Evolutionary conservation across 1,284 basidiomycete species (phyloP).

Genomic region (Tylopilus orsonianus): DNA sequence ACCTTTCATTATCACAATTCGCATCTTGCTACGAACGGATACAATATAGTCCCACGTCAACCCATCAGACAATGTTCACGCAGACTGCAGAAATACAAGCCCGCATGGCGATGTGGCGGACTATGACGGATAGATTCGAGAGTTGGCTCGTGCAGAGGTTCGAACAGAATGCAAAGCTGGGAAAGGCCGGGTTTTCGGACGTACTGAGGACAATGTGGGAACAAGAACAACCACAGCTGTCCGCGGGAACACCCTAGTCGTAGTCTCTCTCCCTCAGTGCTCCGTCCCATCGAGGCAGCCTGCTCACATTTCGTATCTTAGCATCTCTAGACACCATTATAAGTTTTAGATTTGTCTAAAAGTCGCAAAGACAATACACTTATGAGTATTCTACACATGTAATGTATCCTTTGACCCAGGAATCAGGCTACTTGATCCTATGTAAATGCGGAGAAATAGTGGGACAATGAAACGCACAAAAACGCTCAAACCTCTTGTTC

Average conservation of each 20-base stretch:
- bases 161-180: constrained; percentile 83
- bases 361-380: constrained; percentile 25
- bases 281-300: constrained; percentile 4
- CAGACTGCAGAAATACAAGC: constrained; percentile 88
- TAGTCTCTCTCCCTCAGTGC: background rate
- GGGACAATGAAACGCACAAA: too few species aligned
- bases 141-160: constrained; percentile 82
- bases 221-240: constrained; percentile 42
- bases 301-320: constrained; percentile 9
- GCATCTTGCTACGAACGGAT: constrained; percentile 89
- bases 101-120: constrained; percentile 73
- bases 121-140: constrained; percentile 79
- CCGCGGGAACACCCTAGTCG: constrained; percentile 23
- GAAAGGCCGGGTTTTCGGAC: constrained; percentile 85
- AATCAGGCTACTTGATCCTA: constrained; percentile 1
- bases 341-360: constrained; percentile 26
- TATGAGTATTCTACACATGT: constrained; percentile 32
- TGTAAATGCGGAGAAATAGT: background rate
- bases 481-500: constrained; percentile 40
- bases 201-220: constrained; percentile 78
- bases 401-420: constrained; percentile 17
- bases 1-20: constrained; percentile 87
- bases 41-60: constrained; percentile 73
- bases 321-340: constrained; percentile 23
- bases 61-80: constrained; percentile 62